These are phyloP conservation scores for Periconia digitata DNA, from an alignment of 2,329 filamentous ascomycete species.

Conservation along the genomic window DNA sequence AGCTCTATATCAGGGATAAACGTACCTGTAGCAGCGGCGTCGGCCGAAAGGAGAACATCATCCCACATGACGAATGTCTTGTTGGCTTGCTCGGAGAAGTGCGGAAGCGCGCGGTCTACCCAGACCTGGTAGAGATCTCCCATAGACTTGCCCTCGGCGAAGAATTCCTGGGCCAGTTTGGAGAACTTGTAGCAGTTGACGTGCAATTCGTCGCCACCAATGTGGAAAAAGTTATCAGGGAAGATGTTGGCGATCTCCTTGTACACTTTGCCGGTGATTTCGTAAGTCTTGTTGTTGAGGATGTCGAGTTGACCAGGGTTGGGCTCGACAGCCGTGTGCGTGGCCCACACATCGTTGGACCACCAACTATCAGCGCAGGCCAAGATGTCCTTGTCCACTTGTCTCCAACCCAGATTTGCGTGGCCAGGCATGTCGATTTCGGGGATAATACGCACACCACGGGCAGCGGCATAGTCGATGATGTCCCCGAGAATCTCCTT, in stretches of 20 bases:
- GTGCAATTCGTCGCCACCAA: slow-evolving; percentile 59
- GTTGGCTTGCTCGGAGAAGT: slow-evolving; percentile 50
- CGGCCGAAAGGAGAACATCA: slow-evolving; percentile 50
- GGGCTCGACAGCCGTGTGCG: slow-evolving; percentile 59
- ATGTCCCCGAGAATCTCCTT: slow-evolving; percentile 47
- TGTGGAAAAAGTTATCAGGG: slow-evolving; percentile 57
- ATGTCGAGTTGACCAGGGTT: slow-evolving; percentile 61
- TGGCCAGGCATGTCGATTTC: slow-evolving; percentile 66
- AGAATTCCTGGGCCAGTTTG: slow-evolving; percentile 52
- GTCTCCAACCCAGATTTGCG: slow-evolving; percentile 57
- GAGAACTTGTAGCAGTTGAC: slow-evolving; percentile 61
- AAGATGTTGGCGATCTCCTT: slow-evolving; percentile 55
- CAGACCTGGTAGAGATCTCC: slow-evolving; percentile 58
- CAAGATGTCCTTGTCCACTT: slow-evolving; percentile 58
- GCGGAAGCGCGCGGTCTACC: slow-evolving; percentile 55
- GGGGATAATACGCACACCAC: slow-evolving; percentile 62
- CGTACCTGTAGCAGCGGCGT: slow-evolving; percentile 44
- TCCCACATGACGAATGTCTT: slow-evolving; percentile 62
- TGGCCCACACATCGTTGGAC: slow-evolving; percentile 59
- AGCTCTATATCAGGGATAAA: too few relatives aligned
- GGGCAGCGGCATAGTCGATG: slow-evolving; percentile 54
- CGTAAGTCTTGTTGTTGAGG: slow-evolving; percentile 58
- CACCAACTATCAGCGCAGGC: slow-evolving; percentile 61
- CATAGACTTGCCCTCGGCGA: slow-evolving; percentile 53
- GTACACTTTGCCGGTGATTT: slow-evolving; percentile 58